Base-by-base conservation (phyloP, 345 rosid genomes). In the Eucalyptus brandiana region DNA sequence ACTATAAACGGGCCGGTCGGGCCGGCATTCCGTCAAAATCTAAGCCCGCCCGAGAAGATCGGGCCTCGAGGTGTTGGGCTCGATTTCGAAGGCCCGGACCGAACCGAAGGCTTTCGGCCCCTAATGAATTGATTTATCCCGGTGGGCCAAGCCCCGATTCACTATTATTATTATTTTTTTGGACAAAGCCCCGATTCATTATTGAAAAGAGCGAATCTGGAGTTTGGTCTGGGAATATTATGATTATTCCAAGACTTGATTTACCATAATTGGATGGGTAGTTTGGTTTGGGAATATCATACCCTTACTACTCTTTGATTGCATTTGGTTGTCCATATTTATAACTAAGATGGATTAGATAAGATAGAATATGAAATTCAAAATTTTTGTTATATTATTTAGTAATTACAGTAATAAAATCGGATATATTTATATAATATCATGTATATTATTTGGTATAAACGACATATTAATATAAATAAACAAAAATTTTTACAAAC, bases 71-170 rank as follows among this genome's bases (percentile, higher is more conserved):
- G 6, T 72, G 45, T 72, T 72, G 44, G 45, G 81, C 44, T 72
- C 14, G 4, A 37, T 19, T 37, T 34, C 24, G 21, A 34, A 72
- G 72, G 40, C 30, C 58, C 11, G 23, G 10, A 54, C 47, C 4
- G 40, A 32, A 83, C 62, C 95, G 99, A 98, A 96, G 88, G 80
- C 42, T 67, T 32, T 32, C 42, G 21, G 80, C 42, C 80, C 1
- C 37, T n/a, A n/a, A 7, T 65, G 76, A n/a, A 65, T n/a, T 32
- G 76, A 65, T 65, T 65, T 11, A 40, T 6, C 40, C 37, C 37
- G 24, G 80, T 67, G 23, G 80, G 80, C 42, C 80, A n/a, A 67
- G 37, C 42, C 6, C 80, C 23, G 42, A 67, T 67, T n/a, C 40
- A 32, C 3, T 17, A 32, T n/a, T 69, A n/a, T n/a, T n/a, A n/a